Evolutionary conservation across 257 asterid species (phyloP).

Genomic region (Lithospermum erythrorhizon): DNA sequence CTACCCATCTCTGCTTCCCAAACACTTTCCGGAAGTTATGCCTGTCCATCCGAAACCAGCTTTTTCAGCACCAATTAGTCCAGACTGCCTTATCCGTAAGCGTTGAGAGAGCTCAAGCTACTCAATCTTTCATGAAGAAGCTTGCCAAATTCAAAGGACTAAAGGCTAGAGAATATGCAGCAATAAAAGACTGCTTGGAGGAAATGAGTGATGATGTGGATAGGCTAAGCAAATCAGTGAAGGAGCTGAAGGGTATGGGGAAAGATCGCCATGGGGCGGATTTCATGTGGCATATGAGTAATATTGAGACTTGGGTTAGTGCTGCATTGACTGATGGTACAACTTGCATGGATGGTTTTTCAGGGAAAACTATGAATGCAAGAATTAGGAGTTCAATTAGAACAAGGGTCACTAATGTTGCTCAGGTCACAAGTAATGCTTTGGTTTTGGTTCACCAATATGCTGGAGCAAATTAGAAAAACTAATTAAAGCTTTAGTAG

Average conservation of each 20-base stretch:
- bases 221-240: constrained; percentile 34
- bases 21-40: constrained; percentile 44
- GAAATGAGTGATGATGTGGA: constrained; percentile 48
- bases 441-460: constrained; percentile 32
- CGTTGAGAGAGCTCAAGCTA: constrained; percentile 39
- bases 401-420: constrained; percentile 21
- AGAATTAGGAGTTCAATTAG: constrained; percentile 23
- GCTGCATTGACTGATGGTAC: constrained; percentile 31
- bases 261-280: constrained; percentile 9
- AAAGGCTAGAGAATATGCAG: constrained; percentile 39
- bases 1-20: constrained; percentile 50
- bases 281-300: constrained; percentile 17
- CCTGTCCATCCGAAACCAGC: constrained; percentile 31
- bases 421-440: constrained; percentile 44
- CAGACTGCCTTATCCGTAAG: constrained; percentile 57
- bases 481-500: no score
- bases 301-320: constrained; percentile 31
- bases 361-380: constrained; percentile 25
- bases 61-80: constrained; percentile 40
- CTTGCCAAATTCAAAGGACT: constrained; percentile 41
- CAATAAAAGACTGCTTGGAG: constrained; percentile 68
- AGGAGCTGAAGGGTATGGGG: constrained; percentile 25
- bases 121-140: constrained; percentile 29
- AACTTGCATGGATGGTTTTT: constrained; percentile 39
- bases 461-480: constrained; percentile 29